Conservation (phyloP, 306 rosid genomes). For the Ochetophila trinervis region DNA sequence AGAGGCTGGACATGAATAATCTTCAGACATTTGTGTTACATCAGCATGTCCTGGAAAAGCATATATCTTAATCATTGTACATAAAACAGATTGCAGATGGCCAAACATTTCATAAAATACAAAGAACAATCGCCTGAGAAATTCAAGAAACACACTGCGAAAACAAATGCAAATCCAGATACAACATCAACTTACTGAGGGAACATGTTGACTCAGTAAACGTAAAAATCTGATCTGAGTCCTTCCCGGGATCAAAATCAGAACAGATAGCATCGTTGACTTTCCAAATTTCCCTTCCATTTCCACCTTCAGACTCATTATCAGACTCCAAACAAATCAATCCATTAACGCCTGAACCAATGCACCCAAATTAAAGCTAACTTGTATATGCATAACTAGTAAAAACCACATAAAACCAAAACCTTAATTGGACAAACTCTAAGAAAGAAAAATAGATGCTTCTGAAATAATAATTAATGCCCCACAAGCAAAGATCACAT, state of each 20-base stretch:
- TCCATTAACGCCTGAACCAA: constrained; percentile 52
- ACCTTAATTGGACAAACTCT: too few relatives aligned
- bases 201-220: constrained; percentile 30
- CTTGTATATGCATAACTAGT: constrained; percentile 2
- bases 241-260: constrained; percentile 24
- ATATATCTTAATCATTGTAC: constrained; percentile 12
- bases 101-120: not conserved
- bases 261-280: constrained; percentile 28
- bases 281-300: constrained; percentile 26
- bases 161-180: constrained; percentile 10
- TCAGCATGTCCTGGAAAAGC: constrained; percentile 36
- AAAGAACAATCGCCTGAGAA: constrained; percentile 3
- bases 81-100: constrained; percentile 6
- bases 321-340: constrained; percentile 89
- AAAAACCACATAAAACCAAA: not conserved
- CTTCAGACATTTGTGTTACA: constrained; percentile 27
- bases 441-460: not conserved
- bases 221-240: constrained; percentile 36
- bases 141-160: not conserved
- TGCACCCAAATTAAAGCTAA: constrained; percentile 8
- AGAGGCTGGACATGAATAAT: constrained; percentile 30
- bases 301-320: constrained; percentile 51
- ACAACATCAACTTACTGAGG: constrained; percentile 38
- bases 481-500: constrained; percentile 2
- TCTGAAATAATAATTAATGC: not conserved